Evolutionary conservation across 2,329 filamentous ascomycete species (phyloP), one percentile per base, ranked within the genome.

Genomic region (Apiospora arundinis): DNA sequence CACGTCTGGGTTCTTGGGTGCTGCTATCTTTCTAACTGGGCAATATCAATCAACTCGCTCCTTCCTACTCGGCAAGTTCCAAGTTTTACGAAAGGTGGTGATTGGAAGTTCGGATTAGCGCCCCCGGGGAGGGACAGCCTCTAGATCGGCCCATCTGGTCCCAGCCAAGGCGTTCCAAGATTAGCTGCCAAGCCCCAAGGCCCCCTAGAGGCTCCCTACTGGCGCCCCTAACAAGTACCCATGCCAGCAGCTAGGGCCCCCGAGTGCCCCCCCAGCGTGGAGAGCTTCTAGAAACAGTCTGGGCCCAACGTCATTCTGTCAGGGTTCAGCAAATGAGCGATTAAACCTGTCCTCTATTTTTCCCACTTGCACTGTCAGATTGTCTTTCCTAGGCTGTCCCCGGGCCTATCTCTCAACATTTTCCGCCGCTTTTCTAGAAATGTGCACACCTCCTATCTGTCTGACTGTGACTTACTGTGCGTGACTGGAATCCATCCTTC

Each of bases 81-180:
- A 56, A 56, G 49, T 37, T 60, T 60, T 60, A 12, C 7, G 14
- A 8, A 28, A 7, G 52, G 28, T 60, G 28, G 52, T 60, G 28
- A 40, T 37, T 60, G 52, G 16, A 2, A 28, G 49, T 56, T 56
- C 9, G 49, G 12, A 28, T 23, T 56, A 56, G 49, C 52, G 52
- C 16, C 28, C 18, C 52, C 52, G 52, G 28, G 28, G 52, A 60
- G 16, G 25, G 16, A 37, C 32, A 37, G 52, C 28, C 52, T 60
- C 52, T 60, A 60, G 52, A 60, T 60, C 52, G 52, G 52, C 52
- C 52, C 52, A 60, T 60, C 52, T 60, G 28, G 52, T 60, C 52
- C 52, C 52, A 60, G 52, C 52, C 52, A 60, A 60, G 52, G 52
- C 28, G 52, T 60, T 60, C 52, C 52, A 60, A 60, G 52, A 60